Evolutionary conservation across 441 rosid genomes (phyloP).

Genomic region (Aquilaria agallochum): DNA sequence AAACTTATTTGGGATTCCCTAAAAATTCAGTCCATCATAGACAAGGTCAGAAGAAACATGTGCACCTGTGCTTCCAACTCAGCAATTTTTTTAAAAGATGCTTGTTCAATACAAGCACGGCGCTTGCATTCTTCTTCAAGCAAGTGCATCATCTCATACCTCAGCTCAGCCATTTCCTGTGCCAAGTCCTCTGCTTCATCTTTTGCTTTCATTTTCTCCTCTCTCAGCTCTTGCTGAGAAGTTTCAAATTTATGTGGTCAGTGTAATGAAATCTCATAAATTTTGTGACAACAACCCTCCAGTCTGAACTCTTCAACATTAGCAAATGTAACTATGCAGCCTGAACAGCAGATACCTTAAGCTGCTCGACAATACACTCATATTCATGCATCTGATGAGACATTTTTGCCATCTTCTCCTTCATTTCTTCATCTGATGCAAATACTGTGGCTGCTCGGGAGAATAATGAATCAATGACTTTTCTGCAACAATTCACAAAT

Average conservation of each 20-base stretch:
- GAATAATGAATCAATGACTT: slow-evolving; percentile 29
- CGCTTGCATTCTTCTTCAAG: slow-evolving; percentile 87
- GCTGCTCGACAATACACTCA: slow-evolving; percentile 52
- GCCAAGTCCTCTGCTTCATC: slow-evolving; percentile 92
- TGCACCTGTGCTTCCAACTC: slow-evolving; percentile 84
- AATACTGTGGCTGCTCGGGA: slow-evolving; percentile 28
- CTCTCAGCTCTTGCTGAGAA: slow-evolving; percentile 64
- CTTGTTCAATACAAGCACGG: slow-evolving; percentile 73
- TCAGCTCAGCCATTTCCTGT: slow-evolving; percentile 93
- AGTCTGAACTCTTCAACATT: slow-evolving; percentile 11
- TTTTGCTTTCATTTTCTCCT: slow-evolving; percentile 70
- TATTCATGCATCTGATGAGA: slow-evolving; percentile 49
- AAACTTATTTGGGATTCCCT: slow-evolving; percentile 15
- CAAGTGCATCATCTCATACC: slow-evolving; percentile 78
- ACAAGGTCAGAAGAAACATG: slow-evolving; percentile 2
- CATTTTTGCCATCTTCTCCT: slow-evolving; percentile 42
- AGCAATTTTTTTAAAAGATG: slow-evolving; percentile 75
- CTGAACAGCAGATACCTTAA: slow-evolving; percentile 45
- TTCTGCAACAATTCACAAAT: slow-evolving; percentile 32
- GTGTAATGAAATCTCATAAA: slow-evolving; percentile 15
- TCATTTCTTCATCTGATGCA: slow-evolving; percentile 28
- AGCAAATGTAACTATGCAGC: background rate
- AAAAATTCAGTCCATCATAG: slow-evolving; percentile 5
- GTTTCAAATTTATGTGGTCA: slow-evolving; percentile 9
- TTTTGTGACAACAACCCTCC: background rate